Evolutionary conservation across 2,329 filamentous ascomycete genomes (phyloP), one percentile per base, ranked within the genome.

Genomic region (Macrophomina phaseolina): DNA sequence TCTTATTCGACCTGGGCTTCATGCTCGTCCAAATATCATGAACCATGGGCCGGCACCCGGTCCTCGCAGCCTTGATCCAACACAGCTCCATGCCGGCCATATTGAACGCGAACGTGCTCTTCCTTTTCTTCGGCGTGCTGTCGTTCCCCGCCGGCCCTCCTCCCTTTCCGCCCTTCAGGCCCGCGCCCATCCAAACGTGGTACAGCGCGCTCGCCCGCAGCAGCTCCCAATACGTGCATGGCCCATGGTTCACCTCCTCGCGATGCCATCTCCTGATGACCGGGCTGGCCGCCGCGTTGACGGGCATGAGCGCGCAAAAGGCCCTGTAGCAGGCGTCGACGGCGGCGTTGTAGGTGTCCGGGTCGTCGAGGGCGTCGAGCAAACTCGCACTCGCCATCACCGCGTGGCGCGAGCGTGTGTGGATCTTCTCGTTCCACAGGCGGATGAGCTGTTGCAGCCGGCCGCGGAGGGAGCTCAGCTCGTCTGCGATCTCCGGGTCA

Each of bases 181-280:
- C 23, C 23, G 23, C 2, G 23, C 8, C 6, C 40, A n/a, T 45
- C 40, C 74, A 74, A 0, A 60, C 67, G 4, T 69, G 70, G 36
- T 80, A 81, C 2, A 83, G 64, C 0, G 78, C 73, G 0, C 82
- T 84, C 1, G 84, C 83, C 53, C 79, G 81, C 5, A 86, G 70
- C 0, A 78, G 67, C 0, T 81, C 77, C 84, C 84, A 86, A 0
- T 69, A 28, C 23, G 76, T 53, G 64, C 52, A 11, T 71, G 30
- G 32, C 8, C 46, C 23, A 8, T 46, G 28, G 30, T 28, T 5
- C 5, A 38, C 3, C 7, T 28, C 70, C 70, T 3, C 70, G 16
- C 3, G 23, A 11, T 16, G 5, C 63, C 42, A 56, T 2, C 64
- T 65, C 11, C 63, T 18, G 49, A 67, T 64, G 48, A 68, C 63